phyloP scores from a whole-genome alignment of 1,284 basidiomycete species.

The Apiotrichum laibachii region DNA sequence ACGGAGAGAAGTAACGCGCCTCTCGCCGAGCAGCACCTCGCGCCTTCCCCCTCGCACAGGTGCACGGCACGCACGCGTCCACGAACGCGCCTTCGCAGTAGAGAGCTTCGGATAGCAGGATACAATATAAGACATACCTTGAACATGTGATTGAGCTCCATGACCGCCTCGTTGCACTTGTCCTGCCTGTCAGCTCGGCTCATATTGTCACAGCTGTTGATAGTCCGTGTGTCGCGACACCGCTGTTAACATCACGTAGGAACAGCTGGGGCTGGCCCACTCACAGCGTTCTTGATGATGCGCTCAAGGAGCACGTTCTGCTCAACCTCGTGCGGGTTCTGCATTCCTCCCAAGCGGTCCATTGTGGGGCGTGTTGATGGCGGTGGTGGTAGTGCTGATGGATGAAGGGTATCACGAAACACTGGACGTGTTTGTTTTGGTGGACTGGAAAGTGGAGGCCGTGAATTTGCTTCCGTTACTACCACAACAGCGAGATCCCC shows the following conservation, averaged over 20 bases:
- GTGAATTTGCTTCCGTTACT: neutral
- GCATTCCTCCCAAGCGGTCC: constrained; percentile 57
- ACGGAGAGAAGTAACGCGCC: no score
- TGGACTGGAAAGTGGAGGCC: no score
- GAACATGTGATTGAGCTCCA: constrained; percentile 50
- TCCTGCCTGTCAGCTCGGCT: constrained; percentile 34
- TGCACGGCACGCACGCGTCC: neutral
- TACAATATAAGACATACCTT: constrained; percentile 27
- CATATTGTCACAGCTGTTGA: constrained; percentile 50
- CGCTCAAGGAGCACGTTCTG: constrained; percentile 84
- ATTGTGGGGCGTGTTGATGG: neutral
- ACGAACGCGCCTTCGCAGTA: neutral
- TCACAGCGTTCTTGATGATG: constrained; percentile 82
- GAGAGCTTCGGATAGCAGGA: neutral
- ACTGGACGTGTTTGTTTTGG: neutral
- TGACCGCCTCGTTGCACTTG: constrained; percentile 50
- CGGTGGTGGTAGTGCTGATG: neutral
- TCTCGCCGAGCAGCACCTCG: no score
- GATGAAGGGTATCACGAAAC: neutral
- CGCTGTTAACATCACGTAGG: no score
- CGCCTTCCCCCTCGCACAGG: no score
- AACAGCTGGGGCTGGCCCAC: constrained; percentile 59
- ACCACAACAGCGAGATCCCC: no score
- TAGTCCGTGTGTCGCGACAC: no score
- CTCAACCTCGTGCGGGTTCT: constrained; percentile 85